These are phyloP conservation scores for Taiozyma sp. DNA, from an alignment of 1,139 yeast genomes.

Conservation along the genomic window DNA sequence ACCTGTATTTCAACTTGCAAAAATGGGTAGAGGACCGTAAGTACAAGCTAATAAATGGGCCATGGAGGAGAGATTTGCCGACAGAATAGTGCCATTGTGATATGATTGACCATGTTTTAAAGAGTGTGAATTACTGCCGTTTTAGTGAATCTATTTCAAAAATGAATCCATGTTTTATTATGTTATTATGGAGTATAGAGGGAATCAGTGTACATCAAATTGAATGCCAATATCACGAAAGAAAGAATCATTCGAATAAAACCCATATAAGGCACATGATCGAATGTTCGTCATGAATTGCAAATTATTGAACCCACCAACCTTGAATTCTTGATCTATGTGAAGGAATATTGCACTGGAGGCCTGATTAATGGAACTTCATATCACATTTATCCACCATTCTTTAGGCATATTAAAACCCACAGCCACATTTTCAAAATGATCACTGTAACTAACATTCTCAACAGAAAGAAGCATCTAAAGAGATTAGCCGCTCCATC, in stretches of 20 bases:
- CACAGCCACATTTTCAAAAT: background rate
- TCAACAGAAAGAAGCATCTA: slow-evolving; percentile 74
- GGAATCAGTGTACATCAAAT: background rate
- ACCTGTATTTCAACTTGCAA: slow-evolving; percentile 2
- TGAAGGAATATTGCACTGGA: no score
- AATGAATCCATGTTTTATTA: background rate
- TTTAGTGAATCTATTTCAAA: background rate
- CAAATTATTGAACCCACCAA: background rate
- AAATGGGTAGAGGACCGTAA: slow-evolving; percentile 88
- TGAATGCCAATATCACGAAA: no score
- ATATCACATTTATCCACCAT: background rate
- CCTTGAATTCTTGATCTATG: no score
- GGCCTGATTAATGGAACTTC: background rate
- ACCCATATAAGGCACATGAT: background rate
- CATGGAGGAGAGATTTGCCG: background rate
- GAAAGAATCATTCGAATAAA: no score
- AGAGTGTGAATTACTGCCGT: background rate
- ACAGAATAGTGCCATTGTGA: background rate
- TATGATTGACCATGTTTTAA: background rate
- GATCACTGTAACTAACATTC: slow-evolving; percentile 28
- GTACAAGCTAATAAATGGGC: slow-evolving; percentile 27
- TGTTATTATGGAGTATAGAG: background rate
- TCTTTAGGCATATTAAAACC: background rate
- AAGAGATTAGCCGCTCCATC: slow-evolving; percentile 98
- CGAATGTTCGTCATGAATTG: background rate